phyloP scores from a whole-genome alignment of 2,329 filamentous ascomycete species.

The Thelonectria rubi region DNA sequence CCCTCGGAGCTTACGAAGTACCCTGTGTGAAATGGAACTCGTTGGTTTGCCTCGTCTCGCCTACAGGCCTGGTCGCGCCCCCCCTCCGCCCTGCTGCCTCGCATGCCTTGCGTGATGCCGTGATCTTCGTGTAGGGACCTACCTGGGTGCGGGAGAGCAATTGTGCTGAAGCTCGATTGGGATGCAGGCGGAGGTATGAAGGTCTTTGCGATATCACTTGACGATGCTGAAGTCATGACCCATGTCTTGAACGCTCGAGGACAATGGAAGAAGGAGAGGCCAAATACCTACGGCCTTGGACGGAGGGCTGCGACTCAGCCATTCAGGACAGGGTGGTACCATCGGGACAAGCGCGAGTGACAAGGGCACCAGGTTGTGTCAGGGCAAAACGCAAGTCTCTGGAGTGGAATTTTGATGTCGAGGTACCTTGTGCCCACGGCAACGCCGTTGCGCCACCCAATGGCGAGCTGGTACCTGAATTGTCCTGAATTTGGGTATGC shows the following conservation, averaged over 20 bases:
- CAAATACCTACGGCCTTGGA: neutral
- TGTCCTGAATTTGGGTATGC: neutral
- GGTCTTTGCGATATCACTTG: too few species aligned
- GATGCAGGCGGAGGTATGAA: neutral
- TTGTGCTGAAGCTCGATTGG: neutral
- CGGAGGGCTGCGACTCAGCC: constrained; percentile 9
- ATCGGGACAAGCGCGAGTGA: constrained; percentile 20
- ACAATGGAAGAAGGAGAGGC: neutral
- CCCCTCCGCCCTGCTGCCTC: neutral
- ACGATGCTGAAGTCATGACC: too few species aligned
- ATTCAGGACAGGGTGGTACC: constrained; percentile 6
- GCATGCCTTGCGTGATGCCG: constrained; percentile 38
- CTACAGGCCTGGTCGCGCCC: constrained; percentile 18
- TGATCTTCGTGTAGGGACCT: constrained; percentile 27
- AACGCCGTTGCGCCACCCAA: constrained; percentile 34
- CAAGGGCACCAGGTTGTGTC: constrained; percentile 23
- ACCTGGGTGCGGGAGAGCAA: neutral
- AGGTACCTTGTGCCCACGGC: constrained; percentile 29
- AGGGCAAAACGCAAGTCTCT: constrained; percentile 25
- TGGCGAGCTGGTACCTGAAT: constrained; percentile 25
- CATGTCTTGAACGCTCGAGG: too few species aligned
- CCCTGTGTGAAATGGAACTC: neutral
- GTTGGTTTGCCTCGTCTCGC: constrained; percentile 16
- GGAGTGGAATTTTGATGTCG: constrained; percentile 6
- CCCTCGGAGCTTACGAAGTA: neutral